Conservation (phyloP, 2,329 filamentous ascomycete genomes). For the Claviceps cyperi region DNA sequence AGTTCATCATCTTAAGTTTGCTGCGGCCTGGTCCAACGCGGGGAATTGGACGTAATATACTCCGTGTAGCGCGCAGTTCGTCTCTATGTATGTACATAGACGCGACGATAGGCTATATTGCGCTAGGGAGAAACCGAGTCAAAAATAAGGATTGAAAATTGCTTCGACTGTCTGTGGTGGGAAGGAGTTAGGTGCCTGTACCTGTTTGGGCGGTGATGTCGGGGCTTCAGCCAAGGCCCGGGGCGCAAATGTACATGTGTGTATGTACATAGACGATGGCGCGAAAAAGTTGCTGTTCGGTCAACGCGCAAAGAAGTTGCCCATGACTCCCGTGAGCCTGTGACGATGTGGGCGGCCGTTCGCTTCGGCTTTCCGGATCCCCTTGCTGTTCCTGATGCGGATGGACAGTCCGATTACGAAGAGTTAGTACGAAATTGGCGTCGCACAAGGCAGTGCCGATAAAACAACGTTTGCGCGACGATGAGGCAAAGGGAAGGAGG, state of each 20-base stretch:
- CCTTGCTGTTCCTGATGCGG: not conserved
- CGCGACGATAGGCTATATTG: not conserved
- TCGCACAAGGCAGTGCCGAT: not conserved
- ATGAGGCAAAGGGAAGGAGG: not conserved
- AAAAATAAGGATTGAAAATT: not conserved
- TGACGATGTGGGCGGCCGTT: not conserved
- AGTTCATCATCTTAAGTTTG: not conserved
- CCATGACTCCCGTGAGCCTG: too few species aligned
- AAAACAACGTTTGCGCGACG: not conserved
- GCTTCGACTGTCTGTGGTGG: not conserved
- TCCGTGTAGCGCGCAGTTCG: too few species aligned
- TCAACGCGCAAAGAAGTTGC: too few species aligned
- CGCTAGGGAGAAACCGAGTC: not conserved
- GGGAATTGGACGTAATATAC: too few species aligned
- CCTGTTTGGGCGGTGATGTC: too few species aligned
- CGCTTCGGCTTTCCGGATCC: not conserved
- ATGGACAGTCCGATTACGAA: not conserved
- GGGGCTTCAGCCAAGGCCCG: too few species aligned
- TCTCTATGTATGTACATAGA: too few species aligned
- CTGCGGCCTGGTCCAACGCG: not conserved
- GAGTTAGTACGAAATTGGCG: not conserved
- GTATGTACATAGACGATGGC: not conserved
- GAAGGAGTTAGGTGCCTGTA: too few species aligned
- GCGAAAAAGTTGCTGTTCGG: too few species aligned
- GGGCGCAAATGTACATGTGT: not conserved